Evolutionary conservation across 495 filamentous ascomycete species (phyloP).

Genomic region (Aspergillus indologenus): DNA sequence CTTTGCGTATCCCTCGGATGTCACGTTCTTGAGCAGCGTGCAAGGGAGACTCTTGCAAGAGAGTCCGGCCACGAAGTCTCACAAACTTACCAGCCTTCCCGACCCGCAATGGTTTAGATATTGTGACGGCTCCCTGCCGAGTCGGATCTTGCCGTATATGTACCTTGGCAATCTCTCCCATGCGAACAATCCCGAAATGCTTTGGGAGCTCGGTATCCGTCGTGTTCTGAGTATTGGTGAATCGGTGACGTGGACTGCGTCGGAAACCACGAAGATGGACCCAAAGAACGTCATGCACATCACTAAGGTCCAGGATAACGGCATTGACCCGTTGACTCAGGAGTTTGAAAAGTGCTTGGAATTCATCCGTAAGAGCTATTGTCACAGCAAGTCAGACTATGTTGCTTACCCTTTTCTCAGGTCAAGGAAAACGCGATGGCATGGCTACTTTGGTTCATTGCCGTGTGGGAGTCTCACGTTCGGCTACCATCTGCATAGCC

Average conservation of each 20-base stretch:
- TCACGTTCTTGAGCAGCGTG: constrained; percentile 70
- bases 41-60: constrained; percentile 68
- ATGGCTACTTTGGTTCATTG: constrained; percentile 95
- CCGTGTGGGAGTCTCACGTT: constrained; percentile 90
- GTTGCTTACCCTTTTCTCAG: constrained; percentile 38
- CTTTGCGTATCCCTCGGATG: constrained; percentile 91
- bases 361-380: constrained; percentile 74
- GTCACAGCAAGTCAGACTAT: background rate
- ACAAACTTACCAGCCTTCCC: constrained; percentile 28
- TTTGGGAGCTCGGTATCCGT: constrained; percentile 74
- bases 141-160: constrained; percentile 87
- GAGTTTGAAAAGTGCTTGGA: constrained; percentile 85
- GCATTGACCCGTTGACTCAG: constrained; percentile 83
- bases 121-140: constrained; percentile 89
- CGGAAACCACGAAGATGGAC: constrained; percentile 65
- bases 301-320: constrained; percentile 89
- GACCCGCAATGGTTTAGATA: constrained; percentile 77
- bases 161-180: constrained; percentile 91
- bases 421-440: constrained; percentile 66
- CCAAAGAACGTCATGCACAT: constrained; percentile 73
- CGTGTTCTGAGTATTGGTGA: constrained; percentile 95
- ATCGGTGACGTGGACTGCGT: constrained; percentile 71
- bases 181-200: constrained; percentile 84
- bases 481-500: constrained; percentile 96
- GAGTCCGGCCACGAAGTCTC: constrained; percentile 32